These are phyloP conservation scores for Geopyxis carbonaria DNA, from an alignment of 495 filamentous ascomycete genomes.

Conservation along the genomic window DNA sequence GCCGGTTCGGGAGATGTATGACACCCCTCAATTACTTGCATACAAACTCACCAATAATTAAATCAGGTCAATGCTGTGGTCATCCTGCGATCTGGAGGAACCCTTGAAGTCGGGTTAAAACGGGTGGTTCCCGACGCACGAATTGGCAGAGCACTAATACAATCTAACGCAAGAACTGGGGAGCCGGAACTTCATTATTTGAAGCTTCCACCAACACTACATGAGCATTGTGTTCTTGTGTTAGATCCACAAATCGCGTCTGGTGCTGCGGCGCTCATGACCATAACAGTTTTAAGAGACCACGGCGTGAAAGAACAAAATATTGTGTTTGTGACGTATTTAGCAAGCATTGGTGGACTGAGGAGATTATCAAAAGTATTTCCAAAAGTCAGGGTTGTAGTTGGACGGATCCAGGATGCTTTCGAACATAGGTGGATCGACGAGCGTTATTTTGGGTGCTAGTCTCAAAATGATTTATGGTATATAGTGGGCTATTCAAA, in stretches of 20 bases:
- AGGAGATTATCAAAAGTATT: conserved; percentile 74
- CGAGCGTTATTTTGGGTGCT: conserved; percentile 25
- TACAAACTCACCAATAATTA: background rate
- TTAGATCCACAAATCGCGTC: conserved; percentile 88
- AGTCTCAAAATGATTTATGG: too few species aligned
- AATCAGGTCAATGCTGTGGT: conserved; percentile 61
- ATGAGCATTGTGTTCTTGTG: conserved; percentile 63
- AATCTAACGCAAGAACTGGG: conserved; percentile 63
- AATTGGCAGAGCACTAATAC: conserved; percentile 76
- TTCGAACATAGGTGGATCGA: conserved; percentile 71
- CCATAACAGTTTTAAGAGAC: conserved; percentile 81
- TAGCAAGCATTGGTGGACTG: conserved; percentile 63
- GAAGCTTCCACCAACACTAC: conserved; percentile 54
- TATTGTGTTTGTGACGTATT: conserved; percentile 79
- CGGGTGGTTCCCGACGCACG: conserved; percentile 83
- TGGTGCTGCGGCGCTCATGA: conserved; percentile 89
- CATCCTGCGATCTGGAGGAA: conserved; percentile 69
- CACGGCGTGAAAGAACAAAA: conserved; percentile 74
- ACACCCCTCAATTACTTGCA: background rate
- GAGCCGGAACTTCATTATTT: conserved; percentile 87
- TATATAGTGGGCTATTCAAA: too few species aligned
- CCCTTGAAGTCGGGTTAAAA: conserved; percentile 71
- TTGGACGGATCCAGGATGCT: conserved; percentile 60
- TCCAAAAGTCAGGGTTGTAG: conserved; percentile 65
- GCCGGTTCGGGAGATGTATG: conserved; percentile 30